Conservation (phyloP, 75 land plant species). For the Picea glauca region DNA sequence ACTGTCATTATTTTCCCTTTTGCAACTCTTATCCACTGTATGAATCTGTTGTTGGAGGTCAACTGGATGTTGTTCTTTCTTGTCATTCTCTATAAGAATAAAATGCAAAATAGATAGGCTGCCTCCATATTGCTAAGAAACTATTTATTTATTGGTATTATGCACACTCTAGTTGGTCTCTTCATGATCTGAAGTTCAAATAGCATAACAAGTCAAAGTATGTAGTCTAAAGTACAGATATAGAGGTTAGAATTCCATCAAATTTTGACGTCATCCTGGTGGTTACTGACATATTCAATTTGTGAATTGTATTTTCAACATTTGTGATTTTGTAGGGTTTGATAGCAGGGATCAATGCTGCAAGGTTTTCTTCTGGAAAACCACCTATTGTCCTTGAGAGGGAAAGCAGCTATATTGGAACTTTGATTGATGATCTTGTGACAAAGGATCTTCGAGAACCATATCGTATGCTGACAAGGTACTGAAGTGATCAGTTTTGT, state of each 20-base stretch:
- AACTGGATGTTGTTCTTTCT: background rate
- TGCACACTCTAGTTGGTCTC: background rate
- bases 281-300: background rate
- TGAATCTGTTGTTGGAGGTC: background rate
- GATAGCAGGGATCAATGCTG: conserved; percentile 95
- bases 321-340: conserved; percentile 54
- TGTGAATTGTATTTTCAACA: background rate
- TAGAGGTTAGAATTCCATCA: background rate
- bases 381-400: conserved; percentile 80
- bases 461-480: conserved; percentile 99
- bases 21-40: background rate
- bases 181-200: background rate
- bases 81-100: background rate
- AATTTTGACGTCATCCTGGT: background rate
- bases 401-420: conserved; percentile 96
- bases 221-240: background rate
- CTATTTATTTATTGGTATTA: background rate
- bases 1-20: background rate
- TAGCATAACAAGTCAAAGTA: background rate
- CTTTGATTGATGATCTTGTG: conserved; percentile 96
- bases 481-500: background rate
- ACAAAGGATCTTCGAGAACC: conserved; percentile 97
- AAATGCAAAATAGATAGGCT: background rate
- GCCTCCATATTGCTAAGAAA: background rate
- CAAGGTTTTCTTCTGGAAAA: conserved; percentile 62